phyloP scores from a whole-genome alignment of 2,329 filamentous ascomycete genomes.

The Diaporthe nobilis region DNA sequence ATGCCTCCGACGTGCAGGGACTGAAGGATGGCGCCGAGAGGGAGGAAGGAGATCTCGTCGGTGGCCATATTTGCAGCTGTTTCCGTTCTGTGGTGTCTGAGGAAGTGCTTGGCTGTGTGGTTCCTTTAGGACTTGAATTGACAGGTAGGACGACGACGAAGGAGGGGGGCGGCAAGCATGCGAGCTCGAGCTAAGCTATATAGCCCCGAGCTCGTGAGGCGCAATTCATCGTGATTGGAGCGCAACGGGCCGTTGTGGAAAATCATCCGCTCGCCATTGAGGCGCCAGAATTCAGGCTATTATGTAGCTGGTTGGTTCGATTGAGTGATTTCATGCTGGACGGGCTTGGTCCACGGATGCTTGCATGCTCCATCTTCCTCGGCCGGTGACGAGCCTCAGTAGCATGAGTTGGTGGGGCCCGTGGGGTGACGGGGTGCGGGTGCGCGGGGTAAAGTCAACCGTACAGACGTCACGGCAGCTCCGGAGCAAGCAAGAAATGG shows the following conservation, averaged over 20 bases:
- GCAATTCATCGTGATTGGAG: conserved; percentile 38
- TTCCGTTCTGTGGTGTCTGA: neutral
- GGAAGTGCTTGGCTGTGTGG: neutral
- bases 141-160: neutral
- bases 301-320: conserved; percentile 2
- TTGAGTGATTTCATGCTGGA: conserved; percentile 19
- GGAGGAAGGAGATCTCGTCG: conserved; percentile 75
- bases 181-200: neutral
- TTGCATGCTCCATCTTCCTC: conserved; percentile 9
- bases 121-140: neutral
- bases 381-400: conserved; percentile 1
- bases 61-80: conserved; percentile 52
- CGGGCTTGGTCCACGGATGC: conserved; percentile 14
- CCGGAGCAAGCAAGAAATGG: neutral
- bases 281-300: conserved; percentile 37
- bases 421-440: conserved; percentile 3
- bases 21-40: conserved; percentile 85
- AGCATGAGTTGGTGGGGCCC: conserved; percentile 6
- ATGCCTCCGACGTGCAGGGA: conserved; percentile 81
- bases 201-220: neutral
- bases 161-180: neutral
- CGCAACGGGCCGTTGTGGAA: conserved; percentile 21
- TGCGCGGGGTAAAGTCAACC: conserved; percentile 16
- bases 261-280: conserved; percentile 24
- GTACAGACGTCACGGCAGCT: neutral